Percentiles rank a stretch among this genome's conserved stretches.
These are phyloP conservation scores for Sporothrix brasiliensis DNA, from an alignment of 2,329 filamentous ascomycete species.

Conservation along the genomic window DNA sequence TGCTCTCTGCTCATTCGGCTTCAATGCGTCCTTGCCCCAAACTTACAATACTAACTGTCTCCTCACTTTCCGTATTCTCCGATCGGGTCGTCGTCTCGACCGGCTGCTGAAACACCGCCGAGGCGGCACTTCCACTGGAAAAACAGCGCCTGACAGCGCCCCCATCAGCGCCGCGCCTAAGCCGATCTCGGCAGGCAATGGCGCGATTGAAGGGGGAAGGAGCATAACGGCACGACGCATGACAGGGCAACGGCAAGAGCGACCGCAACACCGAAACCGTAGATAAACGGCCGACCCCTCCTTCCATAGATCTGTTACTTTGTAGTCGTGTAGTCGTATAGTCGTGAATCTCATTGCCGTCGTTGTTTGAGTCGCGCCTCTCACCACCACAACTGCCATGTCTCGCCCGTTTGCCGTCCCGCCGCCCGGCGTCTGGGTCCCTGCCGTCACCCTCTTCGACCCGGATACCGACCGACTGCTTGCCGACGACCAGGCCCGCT, in stretches of 20 bases:
- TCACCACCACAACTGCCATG: background rate
- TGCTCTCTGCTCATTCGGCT: background rate
- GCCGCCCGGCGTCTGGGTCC: slow-evolving; percentile 42
- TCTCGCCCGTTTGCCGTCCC: slow-evolving; percentile 34
- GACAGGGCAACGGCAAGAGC: background rate
- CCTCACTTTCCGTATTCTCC: background rate
- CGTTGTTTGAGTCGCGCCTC: background rate
- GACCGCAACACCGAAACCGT: background rate
- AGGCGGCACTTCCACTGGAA: background rate
- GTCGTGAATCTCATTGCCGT: background rate
- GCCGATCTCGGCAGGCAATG: slow-evolving; percentile 27
- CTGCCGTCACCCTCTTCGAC: slow-evolving; percentile 44
- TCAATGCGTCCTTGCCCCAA: background rate
- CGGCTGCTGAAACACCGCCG: slow-evolving; percentile 11
- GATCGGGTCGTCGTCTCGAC: slow-evolving; percentile 11
- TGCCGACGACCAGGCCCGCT: slow-evolving; percentile 40
- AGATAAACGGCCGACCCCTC: background rate
- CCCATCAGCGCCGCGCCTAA: slow-evolving; percentile 3
- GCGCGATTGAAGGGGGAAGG: background rate
- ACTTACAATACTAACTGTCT: background rate
- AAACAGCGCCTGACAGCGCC: background rate
- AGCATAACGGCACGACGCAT: background rate
- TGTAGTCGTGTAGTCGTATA: background rate
- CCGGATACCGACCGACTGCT: slow-evolving; percentile 41
- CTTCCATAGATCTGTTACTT: background rate